These are phyloP conservation scores for Marchantia paleacea DNA, from an alignment of 225 moss, liverwort and hornwort species.

Conservation along the genomic window DNA sequence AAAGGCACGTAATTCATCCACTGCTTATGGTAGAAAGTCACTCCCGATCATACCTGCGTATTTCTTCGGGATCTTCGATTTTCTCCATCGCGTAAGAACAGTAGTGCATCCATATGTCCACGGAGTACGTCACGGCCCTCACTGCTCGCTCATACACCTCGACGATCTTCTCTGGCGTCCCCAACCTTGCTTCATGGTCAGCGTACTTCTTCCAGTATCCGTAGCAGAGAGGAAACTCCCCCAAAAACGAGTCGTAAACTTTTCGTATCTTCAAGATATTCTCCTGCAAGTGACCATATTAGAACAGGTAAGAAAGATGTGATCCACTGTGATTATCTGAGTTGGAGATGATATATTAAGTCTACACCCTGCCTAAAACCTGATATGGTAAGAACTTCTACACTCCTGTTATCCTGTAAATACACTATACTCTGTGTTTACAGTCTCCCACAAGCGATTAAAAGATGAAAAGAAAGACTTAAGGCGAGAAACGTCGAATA, in stretches of 20 bases:
- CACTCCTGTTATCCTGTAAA: no score
- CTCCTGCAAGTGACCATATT: slow-evolving; percentile 42
- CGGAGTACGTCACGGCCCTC: slow-evolving; percentile 85
- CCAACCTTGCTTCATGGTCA: slow-evolving; percentile 74
- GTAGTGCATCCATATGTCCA: slow-evolving; percentile 99
- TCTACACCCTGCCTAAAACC: no score
- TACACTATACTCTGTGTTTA: no score
- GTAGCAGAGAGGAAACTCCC: slow-evolving; percentile 90
- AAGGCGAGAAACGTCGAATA: neutral
- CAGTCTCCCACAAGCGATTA: no score
- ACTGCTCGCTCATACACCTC: slow-evolving; percentile 90
- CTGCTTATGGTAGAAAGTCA: slow-evolving; percentile 48
- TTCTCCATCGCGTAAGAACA: slow-evolving; percentile 82
- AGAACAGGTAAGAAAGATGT: neutral
- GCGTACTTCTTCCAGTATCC: slow-evolving; percentile 99
- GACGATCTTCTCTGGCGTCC: slow-evolving; percentile 64
- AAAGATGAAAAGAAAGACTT: neutral
- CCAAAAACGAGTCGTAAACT: slow-evolving; percentile 78
- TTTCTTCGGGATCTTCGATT: slow-evolving; percentile 63
- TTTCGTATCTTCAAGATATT: slow-evolving; percentile 63
- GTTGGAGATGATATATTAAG: no score
- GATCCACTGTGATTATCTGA: no score
- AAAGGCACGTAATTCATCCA: slow-evolving; percentile 53
- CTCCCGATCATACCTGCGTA: slow-evolving; percentile 67
- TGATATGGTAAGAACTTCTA: no score